Base-by-base conservation (phyloP, 2,329 filamentous ascomycete genomes). In the Hypoxylon sp. region DNA sequence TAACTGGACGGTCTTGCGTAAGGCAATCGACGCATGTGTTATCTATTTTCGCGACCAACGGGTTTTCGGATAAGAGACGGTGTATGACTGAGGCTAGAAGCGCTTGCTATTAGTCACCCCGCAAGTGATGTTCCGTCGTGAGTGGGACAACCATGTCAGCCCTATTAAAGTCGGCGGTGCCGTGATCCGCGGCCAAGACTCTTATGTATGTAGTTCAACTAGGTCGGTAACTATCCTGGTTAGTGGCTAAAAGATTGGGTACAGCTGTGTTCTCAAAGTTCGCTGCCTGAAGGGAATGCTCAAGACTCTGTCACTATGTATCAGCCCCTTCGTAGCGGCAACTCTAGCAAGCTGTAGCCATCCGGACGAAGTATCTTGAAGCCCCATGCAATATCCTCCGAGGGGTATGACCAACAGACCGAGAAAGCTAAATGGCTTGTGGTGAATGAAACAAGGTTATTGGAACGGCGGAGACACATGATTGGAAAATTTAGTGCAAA, bases 31-130 rank as follows among this genome's bases (percentile, higher is more conserved):
- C 19, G 60, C 46, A 68, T 60, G 21, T 63, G 34, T 46, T 68
- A 65, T 57, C 61, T 39, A 46, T 43, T n/a, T 27, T 30, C 50
- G 21, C 43, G 57, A 32, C 65, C 67, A 70, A 71, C 70, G 50
- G 61, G 58, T n/a, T 34, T 27, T 21, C 41, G 61, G 52, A 48
- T 39, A 62, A 64, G 39, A 62, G 50, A 69, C 63, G 64, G 67
- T 61, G 64, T 67, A 32, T 67, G 67, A 68, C 65, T 67, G 54
- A 59, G 57, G 53, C 48, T 25, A 59, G 57, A 60, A 60, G 47
- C 41, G 25, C 12, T n/a, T 53, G 6, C 39, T 65, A 32, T 69
- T 69, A 69, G 64, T 69, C 67, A 70, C 67, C 64, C 61, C 55
- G 61, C 64, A 56, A 62, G 53, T 52, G 61, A 68, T 68, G 51